Conservation (phyloP, 768 basidiomycete genomes). For the Favolaschia claudopus region DNA sequence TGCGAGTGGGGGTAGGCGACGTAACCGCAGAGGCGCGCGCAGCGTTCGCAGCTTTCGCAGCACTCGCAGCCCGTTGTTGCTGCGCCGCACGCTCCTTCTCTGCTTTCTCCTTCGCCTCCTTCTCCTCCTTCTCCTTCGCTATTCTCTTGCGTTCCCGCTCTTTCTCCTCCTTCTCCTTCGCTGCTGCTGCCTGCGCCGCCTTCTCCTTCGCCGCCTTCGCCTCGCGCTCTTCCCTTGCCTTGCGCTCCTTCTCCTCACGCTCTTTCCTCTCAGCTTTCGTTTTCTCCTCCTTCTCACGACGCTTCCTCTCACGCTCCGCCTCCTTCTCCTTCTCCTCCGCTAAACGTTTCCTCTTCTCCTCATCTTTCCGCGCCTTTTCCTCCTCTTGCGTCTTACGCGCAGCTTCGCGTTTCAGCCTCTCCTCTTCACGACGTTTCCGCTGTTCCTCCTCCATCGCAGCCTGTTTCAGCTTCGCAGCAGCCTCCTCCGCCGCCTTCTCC, state of each 20-base stretch:
- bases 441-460: constrained; percentile 81
- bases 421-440: constrained; percentile 86
- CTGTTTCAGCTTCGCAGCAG: constrained; percentile 77
- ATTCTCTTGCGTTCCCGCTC: constrained; percentile 42
- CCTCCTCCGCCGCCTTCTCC: constrained; percentile 88
- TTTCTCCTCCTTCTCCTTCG: constrained; percentile 51
- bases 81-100: constrained; percentile 25
- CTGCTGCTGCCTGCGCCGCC: constrained; percentile 60
- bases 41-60: constrained; percentile 42
- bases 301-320: constrained; percentile 76
- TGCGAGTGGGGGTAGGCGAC: constrained; percentile 56
- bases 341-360: constrained; percentile 78
- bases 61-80: constrained; percentile 54
- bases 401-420: constrained; percentile 79
- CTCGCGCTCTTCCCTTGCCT: constrained; percentile 73
- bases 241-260: constrained; percentile 68
- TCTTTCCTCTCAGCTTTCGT: constrained; percentile 78
- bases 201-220: constrained; percentile 70
- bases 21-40: constrained; percentile 41
- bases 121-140: constrained; percentile 51
- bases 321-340: constrained; percentile 85
- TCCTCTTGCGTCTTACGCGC: constrained; percentile 81
- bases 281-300: constrained; percentile 77
- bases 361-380: constrained; percentile 83
- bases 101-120: constrained; percentile 44